Evolutionary conservation across 208 protist genomes (phyloP).

Genomic region (Wallacemonas sp.): DNA sequence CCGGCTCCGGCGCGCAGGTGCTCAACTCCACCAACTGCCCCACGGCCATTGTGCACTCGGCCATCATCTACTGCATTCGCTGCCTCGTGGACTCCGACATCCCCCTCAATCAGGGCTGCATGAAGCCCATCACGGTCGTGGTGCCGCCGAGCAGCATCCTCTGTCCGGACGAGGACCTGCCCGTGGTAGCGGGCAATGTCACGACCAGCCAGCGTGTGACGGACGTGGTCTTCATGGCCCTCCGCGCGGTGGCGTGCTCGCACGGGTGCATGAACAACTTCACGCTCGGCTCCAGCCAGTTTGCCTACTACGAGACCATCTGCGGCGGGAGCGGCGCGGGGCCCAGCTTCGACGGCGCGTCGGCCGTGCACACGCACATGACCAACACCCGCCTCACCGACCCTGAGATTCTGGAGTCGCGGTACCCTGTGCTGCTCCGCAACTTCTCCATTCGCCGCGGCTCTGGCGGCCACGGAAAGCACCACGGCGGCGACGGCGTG

Average conservation of each 20-base stretch:
- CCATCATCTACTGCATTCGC: constrained; percentile 95
- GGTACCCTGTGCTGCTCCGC: constrained; percentile 93
- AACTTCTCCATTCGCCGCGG: constrained; percentile 78
- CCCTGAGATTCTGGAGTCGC: constrained; percentile 91
- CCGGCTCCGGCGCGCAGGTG: constrained; percentile 87
- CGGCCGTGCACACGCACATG: constrained; percentile 96
- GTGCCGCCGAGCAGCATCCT: constrained; percentile 86
- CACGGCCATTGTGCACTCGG: constrained; percentile 88
- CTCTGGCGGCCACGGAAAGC: constrained; percentile 84
- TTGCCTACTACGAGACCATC: constrained; percentile 97
- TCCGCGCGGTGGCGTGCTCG: constrained; percentile 84
- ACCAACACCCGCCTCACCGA: constrained; percentile 97
- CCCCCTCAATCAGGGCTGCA: constrained; percentile 95
- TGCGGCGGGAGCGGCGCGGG: constrained; percentile 94
- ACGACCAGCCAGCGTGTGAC: constrained; percentile 94
- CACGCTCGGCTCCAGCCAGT: constrained; percentile 92
- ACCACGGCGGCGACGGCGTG: constrained; percentile 92
- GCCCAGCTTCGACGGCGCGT: constrained; percentile 75
- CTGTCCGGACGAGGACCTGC: constrained; percentile 73
- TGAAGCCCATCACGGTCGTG: constrained; percentile 82
- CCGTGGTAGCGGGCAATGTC: constrained; percentile 96
- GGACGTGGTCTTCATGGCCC: constrained; percentile 94
- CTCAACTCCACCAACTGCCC: constrained; percentile 94
- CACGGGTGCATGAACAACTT: constrained; percentile 97
- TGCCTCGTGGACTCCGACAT: constrained; percentile 94